phyloP scores from a whole-genome alignment of 1,284 basidiomycete genomes.

The Flammula alnicola region DNA sequence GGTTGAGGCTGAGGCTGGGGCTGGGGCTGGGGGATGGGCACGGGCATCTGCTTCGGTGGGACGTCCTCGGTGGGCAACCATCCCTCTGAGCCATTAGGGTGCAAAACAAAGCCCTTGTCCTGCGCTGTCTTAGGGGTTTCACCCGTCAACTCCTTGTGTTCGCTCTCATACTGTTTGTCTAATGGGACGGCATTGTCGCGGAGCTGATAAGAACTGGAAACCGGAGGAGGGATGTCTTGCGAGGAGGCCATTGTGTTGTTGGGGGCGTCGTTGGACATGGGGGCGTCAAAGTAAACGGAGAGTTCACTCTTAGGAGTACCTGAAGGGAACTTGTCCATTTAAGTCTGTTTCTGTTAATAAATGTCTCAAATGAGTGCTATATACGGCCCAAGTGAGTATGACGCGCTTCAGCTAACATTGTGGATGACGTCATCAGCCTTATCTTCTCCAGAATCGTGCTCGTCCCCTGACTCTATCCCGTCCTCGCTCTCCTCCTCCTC shows the following conservation, averaged over 20 bases:
- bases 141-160: too few relatives aligned
- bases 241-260: conserved; percentile 1
- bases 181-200: not conserved
- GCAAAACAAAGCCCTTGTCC: too few relatives aligned
- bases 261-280: conserved; percentile 11
- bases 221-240: not conserved
- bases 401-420: not conserved
- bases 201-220: not conserved
- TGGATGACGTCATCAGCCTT: conserved; percentile 21
- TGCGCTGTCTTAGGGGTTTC: too few relatives aligned
- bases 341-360: not conserved
- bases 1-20: conserved; percentile 1
- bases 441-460: conserved; percentile 18
- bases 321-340: conserved; percentile 3
- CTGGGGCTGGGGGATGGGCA: not conserved
- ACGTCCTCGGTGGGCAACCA: conserved; percentile 37
- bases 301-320: conserved; percentile 40
- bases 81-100: conserved; percentile 38
- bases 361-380: conserved; percentile 5
- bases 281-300: conserved; percentile 47
- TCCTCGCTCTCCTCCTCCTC: conserved; percentile 31
- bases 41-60: not conserved
- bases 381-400: not conserved
- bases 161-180: too few relatives aligned
- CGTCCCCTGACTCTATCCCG: conserved; percentile 33